Evolutionary conservation across 2,329 filamentous ascomycete genomes (phyloP), one percentile per base, ranked within the genome.

Genomic region (Beauveria sp.): DNA sequence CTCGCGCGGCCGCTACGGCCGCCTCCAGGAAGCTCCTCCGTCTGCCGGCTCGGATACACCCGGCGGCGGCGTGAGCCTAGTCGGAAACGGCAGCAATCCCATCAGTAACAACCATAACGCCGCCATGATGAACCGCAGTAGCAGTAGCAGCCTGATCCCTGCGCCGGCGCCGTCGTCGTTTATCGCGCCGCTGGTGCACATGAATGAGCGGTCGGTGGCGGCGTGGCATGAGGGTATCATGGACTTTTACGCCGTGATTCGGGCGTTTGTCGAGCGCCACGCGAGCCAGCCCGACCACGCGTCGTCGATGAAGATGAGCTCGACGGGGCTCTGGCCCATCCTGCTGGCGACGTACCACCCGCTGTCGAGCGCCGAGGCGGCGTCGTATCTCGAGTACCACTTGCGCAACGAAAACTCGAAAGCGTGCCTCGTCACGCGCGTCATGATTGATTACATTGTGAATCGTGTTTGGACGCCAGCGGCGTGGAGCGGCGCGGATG

Each of bases 401-500:
- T 69, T 78, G 24, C 72, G 72, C 59, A 72, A 75, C 24, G 70
- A 72, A 40, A 73, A 74, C 61, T 71, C 74, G 54, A 77, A 77
- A 67, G 72, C 72, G 3, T 78, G 76, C 64, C 70, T 78, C n/a
- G 73, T 78, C 18, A 77, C 76, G 2, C 72, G 76, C 7, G 70
- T 77, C 63, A 71, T 77, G 22, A 71, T 78, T 34, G 76, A 78
- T 66, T 77, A 74, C 60, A 70, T 78, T 46, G 75, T 78, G 60
- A 75, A 75, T 63, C 70, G 74, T 3, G 72, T 77, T 45, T 77
- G 76, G 74, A 71, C 72, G 2, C 71, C 73, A 5, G 69, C 70
- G 38, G 75, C 75, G 6, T 78, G 76, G 76, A 69, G 69, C 57
- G 74, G 74, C 22, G 72, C 73, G 5, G 74, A 76, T 60, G 64